These are phyloP conservation scores for Cystobasidium pallidum DNA, from an alignment of 1,284 basidiomycete species.

Conservation along the genomic window DNA sequence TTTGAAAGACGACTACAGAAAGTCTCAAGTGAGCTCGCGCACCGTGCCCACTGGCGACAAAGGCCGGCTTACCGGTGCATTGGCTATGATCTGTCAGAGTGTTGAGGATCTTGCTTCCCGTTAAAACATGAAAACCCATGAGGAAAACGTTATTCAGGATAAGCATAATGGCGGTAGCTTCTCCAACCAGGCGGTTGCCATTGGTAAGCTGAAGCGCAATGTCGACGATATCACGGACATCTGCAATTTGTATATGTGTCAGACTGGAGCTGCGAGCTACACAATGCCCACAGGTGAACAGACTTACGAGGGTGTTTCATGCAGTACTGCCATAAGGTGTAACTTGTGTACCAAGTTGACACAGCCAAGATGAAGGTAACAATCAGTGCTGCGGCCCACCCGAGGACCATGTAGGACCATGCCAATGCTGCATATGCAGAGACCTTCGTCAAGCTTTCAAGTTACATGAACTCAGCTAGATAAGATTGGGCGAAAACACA, in stretches of 20 bases:
- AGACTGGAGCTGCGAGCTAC: too few relatives aligned
- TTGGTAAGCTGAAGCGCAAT: conserved; percentile 44
- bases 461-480: too few relatives aligned
- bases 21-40: background rate
- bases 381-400: conserved; percentile 43
- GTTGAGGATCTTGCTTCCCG: conserved; percentile 54
- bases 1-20: conserved; percentile 50
- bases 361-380: conserved; percentile 36
- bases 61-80: conserved; percentile 47
- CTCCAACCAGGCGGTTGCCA: conserved; percentile 43
- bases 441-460: too few relatives aligned
- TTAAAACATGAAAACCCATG: conserved; percentile 46
- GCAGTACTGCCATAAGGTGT: conserved; percentile 40
- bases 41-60: background rate
- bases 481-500: background rate
- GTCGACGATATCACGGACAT: conserved; percentile 45
- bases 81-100: conserved; percentile 54
- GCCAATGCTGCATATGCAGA: conserved; percentile 31
- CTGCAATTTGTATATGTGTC: background rate
- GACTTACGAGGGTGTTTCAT: conserved; percentile 30
- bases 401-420: conserved; percentile 45
- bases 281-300: background rate
- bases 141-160: conserved; percentile 47
- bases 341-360: conserved; percentile 42
- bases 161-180: conserved; percentile 45